These are phyloP conservation scores for Saussurea involucrata DNA, from an alignment of 129 eudicot genomes.

Conservation along the genomic window DNA sequence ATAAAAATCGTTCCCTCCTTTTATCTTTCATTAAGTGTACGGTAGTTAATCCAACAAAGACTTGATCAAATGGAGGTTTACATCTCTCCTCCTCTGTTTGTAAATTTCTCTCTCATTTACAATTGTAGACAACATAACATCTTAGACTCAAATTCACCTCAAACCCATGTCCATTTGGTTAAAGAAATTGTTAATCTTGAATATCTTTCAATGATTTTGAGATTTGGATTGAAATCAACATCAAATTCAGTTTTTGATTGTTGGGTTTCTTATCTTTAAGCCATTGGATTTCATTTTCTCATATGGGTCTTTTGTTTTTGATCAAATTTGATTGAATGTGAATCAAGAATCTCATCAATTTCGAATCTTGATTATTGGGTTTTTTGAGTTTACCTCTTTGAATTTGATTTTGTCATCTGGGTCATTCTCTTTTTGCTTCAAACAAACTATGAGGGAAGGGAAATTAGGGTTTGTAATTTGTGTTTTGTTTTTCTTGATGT, in stretches of 20 bases:
- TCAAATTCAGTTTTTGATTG: background rate
- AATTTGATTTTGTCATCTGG: conserved; percentile 15
- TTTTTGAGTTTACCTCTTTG: background rate
- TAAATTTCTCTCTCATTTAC: conserved; percentile 28
- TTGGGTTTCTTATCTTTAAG: background rate
- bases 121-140: conserved; percentile 27
- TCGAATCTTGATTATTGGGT: background rate
- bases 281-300: background rate
- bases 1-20: background rate
- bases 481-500: conserved; percentile 19
- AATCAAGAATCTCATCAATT: background rate
- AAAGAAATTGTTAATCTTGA: background rate
- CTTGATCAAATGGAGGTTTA: conserved; percentile 21
- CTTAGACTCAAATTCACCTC: conserved; percentile 6
- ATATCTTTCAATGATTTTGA: background rate
- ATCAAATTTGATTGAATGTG: background rate
- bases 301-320: background rate
- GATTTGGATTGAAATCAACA: background rate
- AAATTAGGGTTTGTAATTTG: conserved; percentile 14
- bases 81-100: conserved; percentile 16
- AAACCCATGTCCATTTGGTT: background rate
- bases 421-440: background rate
- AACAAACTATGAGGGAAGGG: conserved; percentile 25
- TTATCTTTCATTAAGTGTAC: background rate
- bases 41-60: conserved; percentile 18